Evolutionary conservation across 1,284 basidiomycete genomes (phyloP).

Genomic region (Naganishia cerealis): DNA sequence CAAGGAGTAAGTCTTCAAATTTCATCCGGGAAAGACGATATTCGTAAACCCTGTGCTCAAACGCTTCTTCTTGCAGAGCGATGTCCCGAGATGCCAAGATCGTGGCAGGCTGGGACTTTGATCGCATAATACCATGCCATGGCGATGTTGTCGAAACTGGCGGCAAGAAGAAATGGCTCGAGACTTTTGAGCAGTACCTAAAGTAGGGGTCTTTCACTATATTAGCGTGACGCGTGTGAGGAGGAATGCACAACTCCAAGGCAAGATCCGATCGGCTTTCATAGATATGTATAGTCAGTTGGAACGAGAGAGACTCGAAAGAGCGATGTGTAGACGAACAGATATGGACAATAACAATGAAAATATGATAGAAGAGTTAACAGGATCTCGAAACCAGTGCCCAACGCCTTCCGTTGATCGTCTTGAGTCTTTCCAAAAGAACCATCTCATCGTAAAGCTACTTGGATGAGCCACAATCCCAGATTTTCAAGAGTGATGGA

Average conservation of each 20-base stretch:
- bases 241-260: neutral
- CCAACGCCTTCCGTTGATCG: too few relatives aligned
- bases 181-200: constrained; percentile 48
- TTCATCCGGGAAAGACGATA: neutral
- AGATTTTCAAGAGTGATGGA: too few relatives aligned
- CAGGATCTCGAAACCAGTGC: neutral
- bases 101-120: constrained; percentile 80
- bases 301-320: too few relatives aligned
- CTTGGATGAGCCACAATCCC: too few relatives aligned
- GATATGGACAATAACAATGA: neutral
- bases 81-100: constrained; percentile 71
- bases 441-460: too few relatives aligned
- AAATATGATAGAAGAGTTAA: constrained; percentile 1
- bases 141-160: constrained; percentile 77
- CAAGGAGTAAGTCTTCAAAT: constrained; percentile 60
- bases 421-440: too few relatives aligned
- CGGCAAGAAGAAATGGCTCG: constrained; percentile 69
- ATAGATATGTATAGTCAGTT: too few relatives aligned
- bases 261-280: neutral
- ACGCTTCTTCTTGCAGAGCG: constrained; percentile 56
- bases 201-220: neutral
- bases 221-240: neutral
- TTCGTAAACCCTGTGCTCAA: neutral
- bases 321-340: neutral
- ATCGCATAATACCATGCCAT: constrained; percentile 87